Evolutionary conservation across 202 grass and related monocot genomes (phyloP), one percentile per base, ranked within the genome.

Genomic region (Panicum hallii): DNA sequence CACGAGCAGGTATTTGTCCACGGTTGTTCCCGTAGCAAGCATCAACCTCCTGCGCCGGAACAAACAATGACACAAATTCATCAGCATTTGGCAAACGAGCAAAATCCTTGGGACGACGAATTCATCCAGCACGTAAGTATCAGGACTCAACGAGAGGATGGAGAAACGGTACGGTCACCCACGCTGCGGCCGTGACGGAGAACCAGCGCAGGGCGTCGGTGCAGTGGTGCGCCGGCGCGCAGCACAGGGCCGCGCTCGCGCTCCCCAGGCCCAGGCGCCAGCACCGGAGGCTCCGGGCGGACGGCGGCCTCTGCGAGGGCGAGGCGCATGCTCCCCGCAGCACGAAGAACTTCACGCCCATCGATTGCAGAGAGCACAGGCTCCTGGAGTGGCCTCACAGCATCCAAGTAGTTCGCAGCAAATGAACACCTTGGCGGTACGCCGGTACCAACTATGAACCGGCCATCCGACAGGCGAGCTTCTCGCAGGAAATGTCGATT

Each of bases 1-100:
- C 52, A 94, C 86, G 12, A 97, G 88, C 60, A 92, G 49, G 9
- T 70, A 89, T 83, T 86, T 97, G 9, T 94, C 75, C 6, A 94
- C 87, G 20, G 86, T 2, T 11, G 90, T 90, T 57, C 91, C 92
- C 78, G 63, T 72, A 15, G 78, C 73, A 49, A 97, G 20, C 92
- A 94, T 92, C 70, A 94, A 30, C 53, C 71, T 9, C 68, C 92
- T 94, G 83, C 66, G 80, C 1, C 44, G 30, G 0, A 7, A 73
- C 38, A 34, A 62, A 70, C 8, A 13, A 55, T 6, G 19, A 52
- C 53, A 73, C 46, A 5, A 3, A 8, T 32, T 40, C 69, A 9
- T 72, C 23, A 72, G 67, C 42, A 46, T 63, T 14, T 15, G 58
- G 1, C 22, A 28, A 62, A 62, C 30, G n/a, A n/a, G 47, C 14